Base-by-base conservation (phyloP, 345 rosid genomes). In the Brassica carinata region DNA sequence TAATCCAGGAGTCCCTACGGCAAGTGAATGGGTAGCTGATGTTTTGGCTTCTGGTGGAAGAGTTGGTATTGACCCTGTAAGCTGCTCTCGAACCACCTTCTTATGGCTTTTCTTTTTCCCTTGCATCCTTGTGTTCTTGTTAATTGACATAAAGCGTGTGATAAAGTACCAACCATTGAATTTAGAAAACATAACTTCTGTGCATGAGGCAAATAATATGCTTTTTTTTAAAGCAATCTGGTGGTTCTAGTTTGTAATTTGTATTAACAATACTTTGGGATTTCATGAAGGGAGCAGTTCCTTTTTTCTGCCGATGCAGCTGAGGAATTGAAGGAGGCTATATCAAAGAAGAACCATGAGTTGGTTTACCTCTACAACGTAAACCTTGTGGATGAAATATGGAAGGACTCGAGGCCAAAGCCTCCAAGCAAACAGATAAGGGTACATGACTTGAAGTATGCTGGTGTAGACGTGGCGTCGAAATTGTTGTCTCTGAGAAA, bases 61-160 rank as follows among this genome's bases (percentile, higher is more conserved):
- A 87, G 92, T 95, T 38, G 99, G 97, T 79, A 86, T 95, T 81
- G 98, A 95, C 86, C 99, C 99, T 74, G 98, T 95, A 93, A 90
- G 88, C 72, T 77, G 80, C 81, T 78, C n/a, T 75, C 77, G 40
- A 83, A 79, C n/a, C n/a, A n/a, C 84, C 85, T 77, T 74, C 53
- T 62, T 75, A 62, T 55, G 57, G 30, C 1, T 0, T 43, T 23
- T 26, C 43, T 68, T 61, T 10, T 7, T 17, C 45, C 26, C 0
- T 45, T 55, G 36, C 34, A 23, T 51, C 71, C 1, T 64, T 72
- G 1, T 15, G 26, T 8, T 43, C 17, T 38, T 17, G 3, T 77
- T 31, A 43, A 77, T n/a, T 59, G 5, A 17, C 48, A 58, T 40
- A 68, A 19, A 76, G 18, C 17, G 19, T 17, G 17, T 77, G 14